These are phyloP conservation scores for Detonula confervacea DNA, from an alignment of 352 stramenopile species.

Conservation along the genomic window DNA sequence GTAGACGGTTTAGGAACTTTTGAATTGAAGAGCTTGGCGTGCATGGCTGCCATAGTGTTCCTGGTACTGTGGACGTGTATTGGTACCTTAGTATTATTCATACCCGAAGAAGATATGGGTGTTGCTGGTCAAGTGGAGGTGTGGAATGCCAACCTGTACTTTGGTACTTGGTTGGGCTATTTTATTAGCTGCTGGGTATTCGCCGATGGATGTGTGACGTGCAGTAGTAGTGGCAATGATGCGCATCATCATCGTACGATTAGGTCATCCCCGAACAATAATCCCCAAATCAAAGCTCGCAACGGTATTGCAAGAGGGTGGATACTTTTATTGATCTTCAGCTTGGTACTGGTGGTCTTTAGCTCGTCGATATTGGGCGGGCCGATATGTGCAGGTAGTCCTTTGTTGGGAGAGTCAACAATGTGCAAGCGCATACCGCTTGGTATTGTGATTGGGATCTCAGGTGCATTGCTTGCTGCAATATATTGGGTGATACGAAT, in stretches of 20 bases:
- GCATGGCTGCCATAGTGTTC: conserved; percentile 10
- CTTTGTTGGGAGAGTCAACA: not conserved
- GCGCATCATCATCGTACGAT: too few relatives aligned
- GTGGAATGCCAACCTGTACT: conserved; percentile 35
- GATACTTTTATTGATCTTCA: conserved; percentile 21
- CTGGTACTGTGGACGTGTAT: conserved; percentile 13
- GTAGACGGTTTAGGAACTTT: conserved; percentile 6
- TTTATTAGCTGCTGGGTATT: not conserved
- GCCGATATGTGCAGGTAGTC: not conserved
- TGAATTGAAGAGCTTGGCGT: conserved; percentile 6
- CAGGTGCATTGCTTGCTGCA: not conserved
- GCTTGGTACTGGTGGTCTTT: not conserved
- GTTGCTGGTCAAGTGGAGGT: conserved; percentile 17
- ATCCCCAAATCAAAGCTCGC: conserved; percentile 2
- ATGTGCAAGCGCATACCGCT: not conserved
- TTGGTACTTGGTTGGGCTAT: conserved; percentile 23
- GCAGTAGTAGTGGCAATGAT: not conserved
- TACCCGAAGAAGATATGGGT: not conserved
- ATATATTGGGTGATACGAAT: not conserved
- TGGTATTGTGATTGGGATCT: conserved; percentile 12
- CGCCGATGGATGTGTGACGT: conserved; percentile 10
- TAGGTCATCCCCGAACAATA: not conserved
- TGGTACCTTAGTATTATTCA: conserved; percentile 11
- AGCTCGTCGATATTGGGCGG: conserved; percentile 1
- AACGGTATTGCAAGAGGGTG: conserved; percentile 12